Conservation (phyloP, 495 filamentous ascomycete genomes). For the Aspergillus conjunctus region DNA sequence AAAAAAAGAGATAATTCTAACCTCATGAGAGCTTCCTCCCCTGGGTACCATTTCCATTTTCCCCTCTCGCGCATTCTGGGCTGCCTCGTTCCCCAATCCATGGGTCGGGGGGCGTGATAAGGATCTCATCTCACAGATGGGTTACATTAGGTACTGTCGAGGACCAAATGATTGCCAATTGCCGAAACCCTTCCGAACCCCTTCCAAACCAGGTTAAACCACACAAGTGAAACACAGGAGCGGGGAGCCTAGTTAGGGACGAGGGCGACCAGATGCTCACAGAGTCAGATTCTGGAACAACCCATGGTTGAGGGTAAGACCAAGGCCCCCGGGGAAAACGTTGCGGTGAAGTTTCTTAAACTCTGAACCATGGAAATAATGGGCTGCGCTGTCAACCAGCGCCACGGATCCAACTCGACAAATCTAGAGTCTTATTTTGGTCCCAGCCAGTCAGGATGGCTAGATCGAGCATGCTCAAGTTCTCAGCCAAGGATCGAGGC, state of each 20-base stretch:
- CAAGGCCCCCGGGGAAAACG: background rate
- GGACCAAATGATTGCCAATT: background rate
- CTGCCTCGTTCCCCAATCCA: constrained; percentile 1
- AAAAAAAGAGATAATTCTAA: no score
- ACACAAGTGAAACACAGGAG: background rate
- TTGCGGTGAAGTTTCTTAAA: constrained; percentile 1
- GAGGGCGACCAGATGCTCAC: no score
- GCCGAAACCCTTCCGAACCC: background rate
- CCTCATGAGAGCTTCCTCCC: no score
- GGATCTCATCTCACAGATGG: constrained; percentile 12
- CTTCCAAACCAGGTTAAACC: constrained; percentile 2
- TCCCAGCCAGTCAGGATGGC: constrained; percentile 16
- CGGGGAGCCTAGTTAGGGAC: background rate
- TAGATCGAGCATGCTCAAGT: constrained; percentile 6
- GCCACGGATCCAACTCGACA: no score
- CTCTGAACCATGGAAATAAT: background rate
- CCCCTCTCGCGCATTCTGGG: background rate
- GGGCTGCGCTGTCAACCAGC: no score
- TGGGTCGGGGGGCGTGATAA: constrained; percentile 8
- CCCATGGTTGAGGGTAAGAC: constrained; percentile 1
- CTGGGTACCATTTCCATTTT: no score
- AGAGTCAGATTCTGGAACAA: background rate
- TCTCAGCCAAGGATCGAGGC: no score
- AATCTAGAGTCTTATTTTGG: no score
- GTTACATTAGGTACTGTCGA: constrained; percentile 12